A percentile compares a stretch with the other conserved stretches of the same genome.
These are phyloP conservation scores for Neocucurbitaria cava DNA, from an alignment of 2,329 filamentous ascomycete genomes.

Conservation along the genomic window DNA sequence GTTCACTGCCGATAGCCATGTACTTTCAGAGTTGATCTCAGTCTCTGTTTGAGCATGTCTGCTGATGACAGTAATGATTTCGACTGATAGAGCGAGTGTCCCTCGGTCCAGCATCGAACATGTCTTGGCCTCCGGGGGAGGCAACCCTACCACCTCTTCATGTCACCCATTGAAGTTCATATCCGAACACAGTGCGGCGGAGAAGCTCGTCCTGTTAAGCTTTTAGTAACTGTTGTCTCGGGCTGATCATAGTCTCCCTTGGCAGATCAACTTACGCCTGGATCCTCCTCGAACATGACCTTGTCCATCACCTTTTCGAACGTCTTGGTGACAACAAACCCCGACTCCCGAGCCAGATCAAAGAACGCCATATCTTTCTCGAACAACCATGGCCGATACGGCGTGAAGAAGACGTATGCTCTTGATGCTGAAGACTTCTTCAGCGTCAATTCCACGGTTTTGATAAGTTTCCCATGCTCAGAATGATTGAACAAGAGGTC, in stretches of 20 bases:
- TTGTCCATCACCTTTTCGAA: slow-evolving; percentile 82
- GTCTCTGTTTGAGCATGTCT: background rate
- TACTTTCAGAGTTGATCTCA: background rate
- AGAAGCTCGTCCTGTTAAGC: slow-evolving; percentile 71
- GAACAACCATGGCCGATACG: slow-evolving; percentile 88
- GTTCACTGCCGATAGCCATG: background rate
- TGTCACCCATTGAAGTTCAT: slow-evolving; percentile 69
- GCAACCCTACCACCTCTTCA: slow-evolving; percentile 2
- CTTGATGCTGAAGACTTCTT: slow-evolving; percentile 61
- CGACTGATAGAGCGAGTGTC: background rate
- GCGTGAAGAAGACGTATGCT: slow-evolving; percentile 91
- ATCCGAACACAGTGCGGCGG: slow-evolving; percentile 82
- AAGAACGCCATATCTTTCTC: slow-evolving; percentile 89
- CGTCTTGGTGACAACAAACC: slow-evolving; percentile 80
- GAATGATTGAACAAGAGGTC: slow-evolving; percentile 92
- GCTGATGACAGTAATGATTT: background rate
- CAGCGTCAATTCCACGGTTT: slow-evolving; percentile 73
- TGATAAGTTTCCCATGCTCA: slow-evolving; percentile 80
- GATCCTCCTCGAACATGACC: slow-evolving; percentile 88
- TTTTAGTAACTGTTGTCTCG: background rate
- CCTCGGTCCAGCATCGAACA: background rate
- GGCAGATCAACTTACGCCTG: slow-evolving; percentile 63
- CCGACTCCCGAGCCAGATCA: slow-evolving; percentile 72
- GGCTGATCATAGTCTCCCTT: background rate
- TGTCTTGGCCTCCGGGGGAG: background rate